A percentile compares a stretch with the other conserved stretches of the same genome.
These are phyloP conservation scores for Pleurotus ostreatus DNA, from an alignment of 768 basidiomycete species.

Conservation along the genomic window DNA sequence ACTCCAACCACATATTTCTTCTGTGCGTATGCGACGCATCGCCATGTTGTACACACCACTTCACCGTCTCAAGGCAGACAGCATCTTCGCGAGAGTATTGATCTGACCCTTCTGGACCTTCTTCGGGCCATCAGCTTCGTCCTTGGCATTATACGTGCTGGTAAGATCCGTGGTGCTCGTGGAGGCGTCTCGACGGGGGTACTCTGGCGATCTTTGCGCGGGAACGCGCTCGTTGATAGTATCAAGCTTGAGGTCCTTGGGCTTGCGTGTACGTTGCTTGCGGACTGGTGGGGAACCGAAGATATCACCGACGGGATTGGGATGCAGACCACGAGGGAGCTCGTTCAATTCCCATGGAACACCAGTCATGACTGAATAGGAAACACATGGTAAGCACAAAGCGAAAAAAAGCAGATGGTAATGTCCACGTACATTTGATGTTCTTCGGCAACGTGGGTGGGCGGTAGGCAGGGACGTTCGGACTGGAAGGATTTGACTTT, in stretches of 20 bases:
- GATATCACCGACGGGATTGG: slow-evolving; percentile 58
- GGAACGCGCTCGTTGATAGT: slow-evolving; percentile 60
- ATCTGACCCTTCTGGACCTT: slow-evolving; percentile 91
- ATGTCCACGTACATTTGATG: slow-evolving; percentile 67
- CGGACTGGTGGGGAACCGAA: slow-evolving; percentile 59
- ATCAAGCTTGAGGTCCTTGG: slow-evolving; percentile 63
- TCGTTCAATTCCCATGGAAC: slow-evolving; percentile 73
- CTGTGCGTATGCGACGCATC: background rate
- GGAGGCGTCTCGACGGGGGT: slow-evolving; percentile 57
- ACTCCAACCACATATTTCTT: background rate
- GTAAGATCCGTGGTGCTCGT: slow-evolving; percentile 74
- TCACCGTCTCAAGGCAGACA: slow-evolving; percentile 74
- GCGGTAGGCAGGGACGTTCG: slow-evolving; percentile 12
- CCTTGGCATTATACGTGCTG: slow-evolving; percentile 31
- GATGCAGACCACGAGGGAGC: slow-evolving; percentile 61
- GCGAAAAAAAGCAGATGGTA: slow-evolving; percentile 6
- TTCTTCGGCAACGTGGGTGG: slow-evolving; percentile 50
- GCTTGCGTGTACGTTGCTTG: slow-evolving; percentile 65
- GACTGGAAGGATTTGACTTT: slow-evolving; percentile 27
- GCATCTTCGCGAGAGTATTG: slow-evolving; percentile 87
- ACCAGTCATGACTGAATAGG: slow-evolving; percentile 61
- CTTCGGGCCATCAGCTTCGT: slow-evolving; percentile 49
- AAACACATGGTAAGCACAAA: slow-evolving; percentile 11
- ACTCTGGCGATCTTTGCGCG: slow-evolving; percentile 40
- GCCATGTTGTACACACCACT: slow-evolving; percentile 6